A percentile compares a stretch with the other conserved stretches of the same genome.
Conservation (phyloP, 768 basidiomycete species). For the Naganishia randhawae region DNA sequence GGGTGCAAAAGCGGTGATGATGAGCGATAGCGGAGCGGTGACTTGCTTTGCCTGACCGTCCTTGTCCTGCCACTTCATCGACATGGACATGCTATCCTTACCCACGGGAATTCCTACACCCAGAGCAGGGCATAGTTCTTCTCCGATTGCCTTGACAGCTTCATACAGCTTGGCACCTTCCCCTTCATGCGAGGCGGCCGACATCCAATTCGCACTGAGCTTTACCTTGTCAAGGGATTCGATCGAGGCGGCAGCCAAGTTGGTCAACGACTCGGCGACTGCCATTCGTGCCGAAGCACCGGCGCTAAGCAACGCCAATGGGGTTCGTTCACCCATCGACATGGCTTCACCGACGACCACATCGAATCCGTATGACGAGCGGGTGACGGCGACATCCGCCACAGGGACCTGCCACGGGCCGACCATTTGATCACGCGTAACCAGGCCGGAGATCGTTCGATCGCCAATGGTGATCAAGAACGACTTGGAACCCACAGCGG, state of each 20-base stretch:
- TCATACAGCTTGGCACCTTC: conserved; percentile 87
- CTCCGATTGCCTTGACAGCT: conserved; percentile 76
- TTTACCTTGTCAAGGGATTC: conserved; percentile 71
- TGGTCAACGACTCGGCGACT: conserved; percentile 87
- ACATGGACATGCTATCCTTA: conserved; percentile 99
- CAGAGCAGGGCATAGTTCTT: conserved; percentile 87
- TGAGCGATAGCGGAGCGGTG: conserved; percentile 83
- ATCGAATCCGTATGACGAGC: conserved; percentile 89
- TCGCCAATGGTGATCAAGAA: conserved; percentile 99
- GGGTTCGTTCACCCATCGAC: conserved; percentile 97
- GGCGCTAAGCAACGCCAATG: conserved; percentile 77
- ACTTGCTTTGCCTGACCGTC: conserved; percentile 65
- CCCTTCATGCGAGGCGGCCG: conserved; percentile 74
- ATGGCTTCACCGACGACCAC: conserved; percentile 84
- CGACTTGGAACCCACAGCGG: conserved; percentile 88
- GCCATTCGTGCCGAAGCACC: conserved; percentile 95
- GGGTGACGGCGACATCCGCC: conserved; percentile 93
- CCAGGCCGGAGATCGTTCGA: conserved; percentile 85
- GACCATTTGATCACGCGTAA: conserved; percentile 96
- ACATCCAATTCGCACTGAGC: conserved; percentile 99
- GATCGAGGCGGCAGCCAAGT: conserved; percentile 76
- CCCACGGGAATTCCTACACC: conserved; percentile 94
- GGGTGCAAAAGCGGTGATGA: conserved; percentile 89
- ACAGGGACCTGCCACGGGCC: conserved; percentile 98
- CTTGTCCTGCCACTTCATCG: conserved; percentile 82